Percentiles rank a stretch among this genome's conserved stretches.
Conservation (phyloP, 2,329 filamentous ascomycete species). For the Lachnellula subtilissima region DNA sequence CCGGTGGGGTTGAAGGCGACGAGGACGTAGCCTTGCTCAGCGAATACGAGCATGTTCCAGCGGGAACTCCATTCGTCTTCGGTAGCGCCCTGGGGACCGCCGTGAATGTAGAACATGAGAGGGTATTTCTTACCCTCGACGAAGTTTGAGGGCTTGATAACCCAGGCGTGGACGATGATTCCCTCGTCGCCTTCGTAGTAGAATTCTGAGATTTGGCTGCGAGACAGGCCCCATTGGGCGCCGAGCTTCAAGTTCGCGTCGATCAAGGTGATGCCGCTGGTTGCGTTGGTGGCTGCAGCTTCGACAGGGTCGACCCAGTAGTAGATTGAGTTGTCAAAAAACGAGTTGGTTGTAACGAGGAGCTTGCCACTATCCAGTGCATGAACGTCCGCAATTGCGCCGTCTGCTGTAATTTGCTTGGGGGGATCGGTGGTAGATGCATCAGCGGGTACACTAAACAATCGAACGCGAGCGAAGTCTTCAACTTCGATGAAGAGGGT, state of each 20-base stretch:
- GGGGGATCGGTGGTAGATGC: constrained; percentile 23
- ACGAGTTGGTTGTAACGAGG: constrained; percentile 56
- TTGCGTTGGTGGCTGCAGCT: constrained; percentile 15
- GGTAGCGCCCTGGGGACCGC: constrained; percentile 76
- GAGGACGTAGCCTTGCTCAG: constrained; percentile 79
- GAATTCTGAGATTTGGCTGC: constrained; percentile 20
- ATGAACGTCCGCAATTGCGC: constrained; percentile 10
- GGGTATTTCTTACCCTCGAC: constrained; percentile 38
- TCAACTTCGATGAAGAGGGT: constrained; percentile 67
- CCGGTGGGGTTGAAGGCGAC: constrained; percentile 77
- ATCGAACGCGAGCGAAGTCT: constrained; percentile 53
- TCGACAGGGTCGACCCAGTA: constrained; percentile 37
- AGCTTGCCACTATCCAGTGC: constrained; percentile 36
- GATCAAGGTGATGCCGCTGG: constrained; percentile 16
- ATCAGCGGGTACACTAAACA: constrained; percentile 55
- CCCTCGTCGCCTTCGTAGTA: constrained; percentile 23
- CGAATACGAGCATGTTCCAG: constrained; percentile 81
- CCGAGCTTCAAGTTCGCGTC: constrained; percentile 18
- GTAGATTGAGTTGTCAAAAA: constrained; percentile 67
- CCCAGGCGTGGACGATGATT: constrained; percentile 40
- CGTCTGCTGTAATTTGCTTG: constrained; percentile 10
- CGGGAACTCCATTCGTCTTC: constrained; percentile 70
- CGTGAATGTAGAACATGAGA: constrained; percentile 50
- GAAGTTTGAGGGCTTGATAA: constrained; percentile 64
- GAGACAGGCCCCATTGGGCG: constrained; percentile 15